phyloP scores from a whole-genome alignment of 345 rosid species.

The Rhodomyrtus tomentosa region DNA sequence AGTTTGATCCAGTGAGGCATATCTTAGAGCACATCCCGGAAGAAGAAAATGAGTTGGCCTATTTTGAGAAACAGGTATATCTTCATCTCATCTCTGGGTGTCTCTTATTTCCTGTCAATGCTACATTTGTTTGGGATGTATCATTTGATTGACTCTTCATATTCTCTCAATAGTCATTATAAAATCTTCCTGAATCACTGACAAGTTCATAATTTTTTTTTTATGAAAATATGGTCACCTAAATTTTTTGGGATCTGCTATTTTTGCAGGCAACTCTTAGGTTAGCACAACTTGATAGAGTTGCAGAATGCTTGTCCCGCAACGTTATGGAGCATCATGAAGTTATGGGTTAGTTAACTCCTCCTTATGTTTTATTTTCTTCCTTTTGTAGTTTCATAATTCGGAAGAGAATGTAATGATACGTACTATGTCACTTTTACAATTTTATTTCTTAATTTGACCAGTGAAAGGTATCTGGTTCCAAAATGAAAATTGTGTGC shows the following conservation, averaged over 20 bases:
- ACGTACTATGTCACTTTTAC: neutral
- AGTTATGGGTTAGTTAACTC: constrained; percentile 77
- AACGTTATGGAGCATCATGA: constrained; percentile 96
- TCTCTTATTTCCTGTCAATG: neutral
- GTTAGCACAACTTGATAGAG: constrained; percentile 81
- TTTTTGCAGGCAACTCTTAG: constrained; percentile 66
- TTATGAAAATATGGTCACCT: neutral
- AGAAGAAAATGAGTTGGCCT: constrained; percentile 52
- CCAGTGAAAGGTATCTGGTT: neutral
- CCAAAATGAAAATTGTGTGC: neutral
- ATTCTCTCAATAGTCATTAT: neutral
- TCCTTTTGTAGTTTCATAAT: neutral
- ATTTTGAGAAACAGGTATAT: constrained; percentile 84
- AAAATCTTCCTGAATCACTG: neutral
- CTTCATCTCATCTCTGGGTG: neutral
- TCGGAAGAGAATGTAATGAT: neutral
- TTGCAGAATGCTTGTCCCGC: constrained; percentile 62
- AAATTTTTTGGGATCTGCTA: neutral
- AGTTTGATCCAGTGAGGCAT: constrained; percentile 82
- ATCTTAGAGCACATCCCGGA: constrained; percentile 65
- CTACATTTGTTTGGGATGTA: neutral
- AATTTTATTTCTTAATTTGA: neutral
- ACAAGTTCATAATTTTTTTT: neutral
- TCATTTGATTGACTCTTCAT: neutral
- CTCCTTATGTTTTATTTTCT: neutral